Evolutionary conservation across 495 filamentous ascomycete genomes (phyloP).

Genomic region (Terfezia claveryi): DNA sequence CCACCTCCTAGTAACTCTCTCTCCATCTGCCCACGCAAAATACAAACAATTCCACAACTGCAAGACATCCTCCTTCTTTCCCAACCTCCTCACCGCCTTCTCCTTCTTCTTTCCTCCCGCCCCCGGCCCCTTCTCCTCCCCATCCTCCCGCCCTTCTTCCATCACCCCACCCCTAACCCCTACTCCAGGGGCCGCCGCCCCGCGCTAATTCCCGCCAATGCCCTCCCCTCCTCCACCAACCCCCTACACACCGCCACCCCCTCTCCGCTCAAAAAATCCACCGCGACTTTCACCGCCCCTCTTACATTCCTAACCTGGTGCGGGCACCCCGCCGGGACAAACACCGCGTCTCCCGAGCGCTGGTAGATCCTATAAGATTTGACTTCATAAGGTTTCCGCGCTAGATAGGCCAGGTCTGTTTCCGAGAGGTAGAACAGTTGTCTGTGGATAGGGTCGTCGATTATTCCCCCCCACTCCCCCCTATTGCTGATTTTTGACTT

Average conservation of each 20-base stretch:
- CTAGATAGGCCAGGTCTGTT: slow-evolving; percentile 8
- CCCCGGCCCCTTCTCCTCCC: background rate
- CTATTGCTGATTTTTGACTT: background rate
- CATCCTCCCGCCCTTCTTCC: background rate
- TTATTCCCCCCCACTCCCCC: background rate
- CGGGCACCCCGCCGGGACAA: slow-evolving; percentile 18
- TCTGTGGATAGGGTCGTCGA: slow-evolving; percentile 19
- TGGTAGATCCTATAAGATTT: slow-evolving; percentile 17
- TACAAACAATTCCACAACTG: slow-evolving; percentile 15
- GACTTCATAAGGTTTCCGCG: slow-evolving; percentile 1
- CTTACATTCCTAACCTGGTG: slow-evolving; percentile 19
- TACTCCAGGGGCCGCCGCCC: background rate
- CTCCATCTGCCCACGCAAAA: slow-evolving; percentile 6
- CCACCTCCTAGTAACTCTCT: background rate
- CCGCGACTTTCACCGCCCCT: slow-evolving; percentile 20
- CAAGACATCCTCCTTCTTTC: slow-evolving; percentile 17
- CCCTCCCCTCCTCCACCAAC: slow-evolving; percentile 10
- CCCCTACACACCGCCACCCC: slow-evolving; percentile 8
- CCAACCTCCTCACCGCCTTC: background rate
- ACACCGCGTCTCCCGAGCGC: slow-evolving; percentile 18
- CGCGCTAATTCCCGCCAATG: background rate
- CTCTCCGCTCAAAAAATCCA: slow-evolving; percentile 20
- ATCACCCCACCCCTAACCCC: background rate
- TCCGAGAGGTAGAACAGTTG: slow-evolving; percentile 19
- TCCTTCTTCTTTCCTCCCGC: background rate